These are phyloP conservation scores for Gossypium rotundifolium DNA, from an alignment of 345 rosid genomes.

Conservation along the genomic window DNA sequence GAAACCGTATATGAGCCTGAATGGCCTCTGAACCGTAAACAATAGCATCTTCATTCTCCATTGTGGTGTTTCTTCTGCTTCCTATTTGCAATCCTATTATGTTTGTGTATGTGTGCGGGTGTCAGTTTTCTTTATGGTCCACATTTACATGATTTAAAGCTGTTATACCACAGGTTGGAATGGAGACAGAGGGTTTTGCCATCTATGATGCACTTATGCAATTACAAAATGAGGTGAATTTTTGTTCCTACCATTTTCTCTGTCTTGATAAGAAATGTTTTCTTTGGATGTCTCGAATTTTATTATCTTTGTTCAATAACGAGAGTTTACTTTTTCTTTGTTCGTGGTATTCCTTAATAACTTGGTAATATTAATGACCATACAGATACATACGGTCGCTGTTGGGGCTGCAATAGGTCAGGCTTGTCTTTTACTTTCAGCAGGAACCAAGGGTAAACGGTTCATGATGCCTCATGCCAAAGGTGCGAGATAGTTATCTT, in stretches of 20 bases:
- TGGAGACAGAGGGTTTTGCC: slow-evolving; percentile 92
- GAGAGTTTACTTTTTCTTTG: background rate
- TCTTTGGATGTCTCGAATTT: background rate
- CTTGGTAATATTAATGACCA: slow-evolving; percentile 7
- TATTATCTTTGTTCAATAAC: background rate
- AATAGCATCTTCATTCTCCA: background rate
- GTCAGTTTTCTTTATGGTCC: background rate
- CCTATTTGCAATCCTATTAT: background rate
- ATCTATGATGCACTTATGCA: slow-evolving; percentile 86
- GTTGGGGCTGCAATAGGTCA: slow-evolving; percentile 80
- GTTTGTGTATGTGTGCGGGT: background rate
- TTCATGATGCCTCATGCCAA: slow-evolving; percentile 88
- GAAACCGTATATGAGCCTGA: background rate
- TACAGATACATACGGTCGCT: slow-evolving; percentile 69
- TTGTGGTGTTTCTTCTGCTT: background rate
- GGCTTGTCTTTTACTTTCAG: slow-evolving; percentile 74
- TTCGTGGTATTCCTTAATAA: background rate
- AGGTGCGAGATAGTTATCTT: slow-evolving; percentile 39
- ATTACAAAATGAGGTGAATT: slow-evolving; percentile 50
- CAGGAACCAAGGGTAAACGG: slow-evolving; percentile 79
- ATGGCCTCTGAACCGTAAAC: background rate
- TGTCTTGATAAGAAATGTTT: background rate
- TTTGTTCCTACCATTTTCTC: background rate
- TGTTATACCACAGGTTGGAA: slow-evolving; percentile 51
- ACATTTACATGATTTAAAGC: background rate